Conservation (phyloP, 371 early-diverging fungal species). For the Mucor plumbeus region DNA sequence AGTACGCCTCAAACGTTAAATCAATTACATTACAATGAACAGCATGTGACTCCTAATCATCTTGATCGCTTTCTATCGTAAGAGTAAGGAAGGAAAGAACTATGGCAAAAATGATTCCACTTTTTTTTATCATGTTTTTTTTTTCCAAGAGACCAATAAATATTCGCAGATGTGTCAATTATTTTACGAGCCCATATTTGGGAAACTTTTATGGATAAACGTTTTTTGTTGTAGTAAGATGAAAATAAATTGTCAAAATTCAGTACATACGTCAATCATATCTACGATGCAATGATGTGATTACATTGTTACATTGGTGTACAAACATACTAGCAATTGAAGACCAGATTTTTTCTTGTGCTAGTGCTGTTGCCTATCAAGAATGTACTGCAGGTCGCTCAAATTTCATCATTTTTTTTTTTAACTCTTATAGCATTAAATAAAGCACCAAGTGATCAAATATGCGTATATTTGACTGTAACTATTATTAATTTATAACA, state of each 20-base stretch:
- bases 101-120: not conserved
- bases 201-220: not conserved
- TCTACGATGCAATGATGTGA: constrained; percentile 1
- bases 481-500: too few species aligned
- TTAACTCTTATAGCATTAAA: too few species aligned
- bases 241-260: not conserved
- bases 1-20: not conserved
- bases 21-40: not conserved
- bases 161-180: not conserved
- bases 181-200: not conserved
- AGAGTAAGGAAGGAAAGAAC: not conserved
- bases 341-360: too few species aligned
- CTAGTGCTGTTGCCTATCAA: too few species aligned
- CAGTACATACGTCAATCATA: not conserved
- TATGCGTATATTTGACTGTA: too few species aligned
- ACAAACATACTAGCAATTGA: not conserved
- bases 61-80: not conserved
- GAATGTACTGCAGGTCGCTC: too few species aligned
- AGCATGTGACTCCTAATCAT: constrained; percentile 4
- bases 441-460: too few species aligned
- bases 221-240: not conserved
- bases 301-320: not conserved
- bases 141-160: not conserved
- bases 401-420: too few species aligned
- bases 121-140: too few species aligned